Evolutionary conservation across 2,329 filamentous ascomycete genomes (phyloP), one percentile per base, ranked within the genome.

Genomic region (Aaosphaeria arxii): DNA sequence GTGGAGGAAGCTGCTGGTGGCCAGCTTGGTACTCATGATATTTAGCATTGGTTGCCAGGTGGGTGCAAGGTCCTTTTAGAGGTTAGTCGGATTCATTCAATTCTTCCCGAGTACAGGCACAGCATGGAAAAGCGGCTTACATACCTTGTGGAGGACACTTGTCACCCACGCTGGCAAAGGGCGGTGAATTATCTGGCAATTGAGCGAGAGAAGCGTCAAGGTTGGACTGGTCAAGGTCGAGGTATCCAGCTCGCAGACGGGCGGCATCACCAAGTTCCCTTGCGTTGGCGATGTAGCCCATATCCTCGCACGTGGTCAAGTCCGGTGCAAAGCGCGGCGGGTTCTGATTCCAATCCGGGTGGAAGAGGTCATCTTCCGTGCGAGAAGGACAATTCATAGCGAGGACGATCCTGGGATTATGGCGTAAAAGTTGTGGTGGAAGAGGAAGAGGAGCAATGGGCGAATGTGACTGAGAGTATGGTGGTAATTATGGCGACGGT

Each of bases 321-420:
- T 65, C 63, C n/a, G 62, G 56, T 24, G 62, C 61, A 47, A 65
- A 62, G 39, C 47, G 52, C 32, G 62, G 63, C 29, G 63, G 62
- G 32, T 53, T 64, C 42, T 66, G 62, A 33, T 66, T 66, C 61
- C 61, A 66, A 46, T 51, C 59, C 5, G 62, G 62, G 40, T 62
- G 55, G 30, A 58, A 49, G 13, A 62, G 47, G 35, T 59, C 38
- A 33, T 62, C 56, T 5, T 64, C 59, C 30, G 50, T 63, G 38
- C 55, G 61, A 28, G 63, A 65, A 28, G 63, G 63, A 46, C 62
- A 65, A 38, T 65, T 66, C 63, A 66, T 66, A 4, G 33, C n/a
- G 4, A 36, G 33, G 9, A n/a, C 33, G 33, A 36, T 9, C 9
- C 7, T 36, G 33, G 33, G 33, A n/a, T 36, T 9, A 9, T n/a